Conservation (phyloP, 805 yeast species). For the Spathaspora gorwiae region DNA sequence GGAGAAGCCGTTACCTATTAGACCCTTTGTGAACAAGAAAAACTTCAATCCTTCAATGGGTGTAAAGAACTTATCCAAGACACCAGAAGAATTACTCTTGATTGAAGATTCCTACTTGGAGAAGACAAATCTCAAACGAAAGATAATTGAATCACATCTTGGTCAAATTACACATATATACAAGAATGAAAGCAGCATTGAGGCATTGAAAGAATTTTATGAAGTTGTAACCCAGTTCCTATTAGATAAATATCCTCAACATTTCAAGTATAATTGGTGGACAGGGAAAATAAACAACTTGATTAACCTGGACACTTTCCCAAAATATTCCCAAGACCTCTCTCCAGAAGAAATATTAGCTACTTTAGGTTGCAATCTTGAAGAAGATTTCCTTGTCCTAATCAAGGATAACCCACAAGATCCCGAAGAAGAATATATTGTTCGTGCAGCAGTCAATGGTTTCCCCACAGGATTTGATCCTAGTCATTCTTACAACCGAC, state of each 20-base stretch:
- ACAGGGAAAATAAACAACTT: conserved; percentile 29
- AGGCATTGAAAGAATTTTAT: conserved; percentile 49
- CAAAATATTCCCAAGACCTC: conserved; percentile 15
- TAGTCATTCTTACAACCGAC: conserved; percentile 43
- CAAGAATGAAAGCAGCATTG: conserved; percentile 15
- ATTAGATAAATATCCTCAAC: conserved; percentile 48
- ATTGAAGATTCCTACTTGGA: conserved; percentile 57
- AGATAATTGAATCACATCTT: conserved; percentile 23
- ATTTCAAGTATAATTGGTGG: conserved; percentile 29
- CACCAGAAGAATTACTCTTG: conserved; percentile 52
- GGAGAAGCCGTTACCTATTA: conserved; percentile 37
- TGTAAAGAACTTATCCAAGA: conserved; percentile 22
- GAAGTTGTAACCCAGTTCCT: conserved; percentile 37
- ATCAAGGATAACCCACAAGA: conserved; percentile 34
- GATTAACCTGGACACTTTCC: conserved; percentile 38
- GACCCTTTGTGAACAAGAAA: conserved; percentile 35
- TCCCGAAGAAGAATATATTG: conserved; percentile 51
- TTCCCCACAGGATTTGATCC: conserved; percentile 78
- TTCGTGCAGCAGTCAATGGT: conserved; percentile 54
- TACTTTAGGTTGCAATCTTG: conserved; percentile 37
- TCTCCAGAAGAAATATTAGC: conserved; percentile 18
- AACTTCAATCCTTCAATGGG: conserved; percentile 35
- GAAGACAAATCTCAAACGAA: conserved; percentile 37
- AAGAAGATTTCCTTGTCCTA: conserved; percentile 61
- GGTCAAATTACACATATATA: conserved; percentile 25